A percentile compares a stretch with the other conserved stretches of the same genome.
phyloP scores from a whole-genome alignment of 257 asterid genomes.

The Nicotiana tabacum region DNA sequence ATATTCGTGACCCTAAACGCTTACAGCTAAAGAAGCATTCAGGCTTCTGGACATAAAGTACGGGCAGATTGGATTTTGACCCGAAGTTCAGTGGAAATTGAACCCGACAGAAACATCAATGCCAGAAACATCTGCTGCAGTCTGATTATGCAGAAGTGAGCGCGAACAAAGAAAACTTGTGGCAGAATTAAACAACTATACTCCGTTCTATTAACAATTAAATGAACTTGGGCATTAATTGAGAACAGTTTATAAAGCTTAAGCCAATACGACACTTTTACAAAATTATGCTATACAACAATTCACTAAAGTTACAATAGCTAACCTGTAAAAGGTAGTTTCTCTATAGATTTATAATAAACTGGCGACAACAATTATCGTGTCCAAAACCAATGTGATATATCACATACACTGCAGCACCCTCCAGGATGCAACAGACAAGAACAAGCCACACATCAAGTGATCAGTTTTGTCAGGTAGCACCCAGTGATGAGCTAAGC shows the following conservation, averaged over 20 bases:
- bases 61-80: too few relatives aligned
- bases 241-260: neutral
- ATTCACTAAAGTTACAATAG: neutral
- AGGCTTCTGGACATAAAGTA: too few relatives aligned
- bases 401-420: constrained; percentile 6
- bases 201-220: neutral
- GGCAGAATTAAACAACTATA: neutral
- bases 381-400: constrained; percentile 1
- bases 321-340: neutral
- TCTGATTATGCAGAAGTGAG: neutral
- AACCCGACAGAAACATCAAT: neutral
- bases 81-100: too few relatives aligned
- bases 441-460: neutral
- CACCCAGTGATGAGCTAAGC: constrained; percentile 48
- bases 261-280: neutral
- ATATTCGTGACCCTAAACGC: too few relatives aligned
- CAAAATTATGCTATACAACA: constrained; percentile 9
- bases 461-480: constrained; percentile 22
- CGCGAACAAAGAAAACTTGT: neutral
- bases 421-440: constrained; percentile 10
- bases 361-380: constrained; percentile 2
- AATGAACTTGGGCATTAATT: neutral
- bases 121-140: neutral
- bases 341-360: constrained; percentile 5
- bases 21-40: too few relatives aligned